Conservation (phyloP, 2,329 filamentous ascomycete genomes). For the Xylariaceae sp. region DNA sequence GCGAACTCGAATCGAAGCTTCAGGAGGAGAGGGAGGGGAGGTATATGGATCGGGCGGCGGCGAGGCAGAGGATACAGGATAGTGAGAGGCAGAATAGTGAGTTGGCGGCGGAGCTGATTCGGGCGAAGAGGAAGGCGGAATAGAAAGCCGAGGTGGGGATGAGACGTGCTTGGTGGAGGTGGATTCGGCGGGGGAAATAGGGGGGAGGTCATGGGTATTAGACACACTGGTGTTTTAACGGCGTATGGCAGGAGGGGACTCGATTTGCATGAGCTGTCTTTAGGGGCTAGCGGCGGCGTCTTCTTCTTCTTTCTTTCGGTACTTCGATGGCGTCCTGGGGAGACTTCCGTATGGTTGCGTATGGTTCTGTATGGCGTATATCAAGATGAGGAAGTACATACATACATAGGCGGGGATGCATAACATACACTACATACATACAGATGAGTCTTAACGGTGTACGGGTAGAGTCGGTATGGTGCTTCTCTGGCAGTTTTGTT, state of each 20-base stretch:
- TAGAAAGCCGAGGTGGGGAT: conserved; percentile 16
- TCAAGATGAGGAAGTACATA: neutral
- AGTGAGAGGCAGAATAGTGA: conserved; percentile 32
- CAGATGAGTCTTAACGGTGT: too few relatives aligned
- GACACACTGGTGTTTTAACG: neutral
- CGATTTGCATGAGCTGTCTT: conserved; percentile 1
- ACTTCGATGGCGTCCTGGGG: neutral
- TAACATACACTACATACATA: too few relatives aligned
- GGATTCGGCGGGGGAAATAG: neutral
- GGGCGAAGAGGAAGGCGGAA: conserved; percentile 27
- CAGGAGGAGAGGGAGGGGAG: conserved; percentile 86
- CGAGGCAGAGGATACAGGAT: conserved; percentile 58
- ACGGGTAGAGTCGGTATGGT: too few relatives aligned
- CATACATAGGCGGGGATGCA: too few relatives aligned
- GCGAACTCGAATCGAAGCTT: conserved; percentile 81
- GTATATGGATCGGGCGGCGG: conserved; percentile 76
- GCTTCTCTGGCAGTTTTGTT: too few relatives aligned
- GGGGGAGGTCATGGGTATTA: conserved; percentile 13
- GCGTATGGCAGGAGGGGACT: neutral
- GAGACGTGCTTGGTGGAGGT: neutral
- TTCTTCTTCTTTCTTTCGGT: neutral
- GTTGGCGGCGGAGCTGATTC: conserved; percentile 30
- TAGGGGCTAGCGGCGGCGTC: conserved; percentile 10
- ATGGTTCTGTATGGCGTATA: neutral
- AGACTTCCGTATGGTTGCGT: neutral